Evolutionary conservation across 2,329 filamentous ascomycete genomes (phyloP).

Genomic region (Fragosphaeria purpurea): DNA sequence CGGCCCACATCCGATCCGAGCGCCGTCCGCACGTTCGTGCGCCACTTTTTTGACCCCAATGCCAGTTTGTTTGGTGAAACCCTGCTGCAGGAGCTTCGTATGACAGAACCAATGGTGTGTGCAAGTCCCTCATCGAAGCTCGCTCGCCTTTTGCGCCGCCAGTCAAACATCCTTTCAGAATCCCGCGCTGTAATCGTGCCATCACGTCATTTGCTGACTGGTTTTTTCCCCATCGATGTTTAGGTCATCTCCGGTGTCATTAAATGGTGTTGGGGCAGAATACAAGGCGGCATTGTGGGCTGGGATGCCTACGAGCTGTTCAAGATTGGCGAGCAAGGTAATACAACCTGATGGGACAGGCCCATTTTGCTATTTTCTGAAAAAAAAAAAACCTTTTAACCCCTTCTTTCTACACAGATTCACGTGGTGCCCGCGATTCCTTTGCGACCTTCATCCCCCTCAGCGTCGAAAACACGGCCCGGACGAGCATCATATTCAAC

Average conservation of each 20-base stretch:
- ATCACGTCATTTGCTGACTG: too few relatives aligned
- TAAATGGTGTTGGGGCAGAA: conserved; percentile 97
- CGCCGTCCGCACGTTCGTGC: conserved; percentile 82
- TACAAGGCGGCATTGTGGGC: conserved; percentile 82
- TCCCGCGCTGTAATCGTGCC: too few relatives aligned
- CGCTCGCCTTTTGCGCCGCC: too few relatives aligned
- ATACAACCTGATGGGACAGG: neutral
- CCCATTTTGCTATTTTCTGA: neutral
- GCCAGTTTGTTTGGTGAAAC: conserved; percentile 56
- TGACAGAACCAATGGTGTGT: conserved; percentile 86
- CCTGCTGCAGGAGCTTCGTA: conserved; percentile 75
- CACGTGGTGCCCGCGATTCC: conserved; percentile 79
- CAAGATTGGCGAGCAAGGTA: conserved; percentile 85
- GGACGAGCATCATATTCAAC: conserved; percentile 83
- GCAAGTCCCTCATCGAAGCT: neutral
- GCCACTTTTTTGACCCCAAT: conserved; percentile 76
- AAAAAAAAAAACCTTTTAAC: too few relatives aligned
- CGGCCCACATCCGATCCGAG: conserved; percentile 87
- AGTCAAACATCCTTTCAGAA: too few relatives aligned
- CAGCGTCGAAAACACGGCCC: conserved; percentile 77
- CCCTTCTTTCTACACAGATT: conserved; percentile 48
- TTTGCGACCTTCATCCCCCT: conserved; percentile 96
- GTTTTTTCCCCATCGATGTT: conserved; percentile 11
- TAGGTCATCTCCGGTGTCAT: conserved; percentile 87
- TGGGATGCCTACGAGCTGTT: conserved; percentile 98